Percentiles rank a stretch among this genome's conserved stretches.
Conservation (phyloP, 176 grass and related monocot species). For the Echinochloa phyllopogon region DNA sequence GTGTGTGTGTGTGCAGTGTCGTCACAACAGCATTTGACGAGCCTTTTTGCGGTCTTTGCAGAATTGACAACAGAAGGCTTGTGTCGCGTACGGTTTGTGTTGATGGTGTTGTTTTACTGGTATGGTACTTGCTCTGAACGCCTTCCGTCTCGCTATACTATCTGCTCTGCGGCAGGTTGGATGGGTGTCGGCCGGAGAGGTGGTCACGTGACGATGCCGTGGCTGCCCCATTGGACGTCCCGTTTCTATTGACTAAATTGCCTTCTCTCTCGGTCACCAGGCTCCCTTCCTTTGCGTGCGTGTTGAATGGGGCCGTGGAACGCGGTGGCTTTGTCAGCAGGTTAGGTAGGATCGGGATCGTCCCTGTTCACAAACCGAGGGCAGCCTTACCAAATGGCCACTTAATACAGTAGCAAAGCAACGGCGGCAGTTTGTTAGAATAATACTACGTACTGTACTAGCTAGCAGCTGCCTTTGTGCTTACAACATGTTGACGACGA, state of each 20-base stretch:
- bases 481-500: not conserved
- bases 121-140: not conserved
- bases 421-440: not conserved
- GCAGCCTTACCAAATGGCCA: not conserved
- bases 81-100: not conserved
- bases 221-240: no score
- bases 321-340: not conserved
- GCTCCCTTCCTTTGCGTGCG: not conserved
- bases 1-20: no score
- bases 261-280: not conserved
- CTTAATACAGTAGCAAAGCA: no score
- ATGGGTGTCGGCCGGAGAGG: conserved; percentile 6
- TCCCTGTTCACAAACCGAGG: not conserved
- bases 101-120: not conserved
- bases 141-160: not conserved
- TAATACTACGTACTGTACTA: no score
- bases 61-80: no score
- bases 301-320: conserved; percentile 14
- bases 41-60: no score
- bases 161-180: not conserved
- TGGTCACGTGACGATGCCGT: not conserved
- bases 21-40: no score
- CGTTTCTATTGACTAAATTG: not conserved
- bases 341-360: not conserved
- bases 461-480: not conserved